phyloP scores from a whole-genome alignment of 2,329 filamentous ascomycete genomes.

The Aaosphaeria arxii region DNA sequence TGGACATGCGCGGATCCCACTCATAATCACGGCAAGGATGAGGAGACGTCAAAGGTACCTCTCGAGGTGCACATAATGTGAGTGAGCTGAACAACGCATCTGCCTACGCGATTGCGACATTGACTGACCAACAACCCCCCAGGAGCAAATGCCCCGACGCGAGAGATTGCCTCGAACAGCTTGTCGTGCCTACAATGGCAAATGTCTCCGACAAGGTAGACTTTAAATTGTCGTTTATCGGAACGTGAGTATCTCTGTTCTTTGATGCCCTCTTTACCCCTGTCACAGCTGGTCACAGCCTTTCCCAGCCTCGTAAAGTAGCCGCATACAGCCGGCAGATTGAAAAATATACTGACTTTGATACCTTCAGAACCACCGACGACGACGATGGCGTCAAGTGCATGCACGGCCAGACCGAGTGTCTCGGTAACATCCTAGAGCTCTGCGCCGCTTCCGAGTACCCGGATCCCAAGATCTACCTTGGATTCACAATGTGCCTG shows the following conservation, averaged over 20 bases:
- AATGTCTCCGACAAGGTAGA: constrained; percentile 78
- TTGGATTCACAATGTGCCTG: constrained; percentile 93
- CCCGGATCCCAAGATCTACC: constrained; percentile 78
- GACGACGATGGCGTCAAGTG: constrained; percentile 81
- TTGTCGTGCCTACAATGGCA: constrained; percentile 86
- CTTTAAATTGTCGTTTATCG: constrained; percentile 89
- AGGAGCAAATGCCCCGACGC: constrained; percentile 85
- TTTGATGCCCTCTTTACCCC: not conserved
- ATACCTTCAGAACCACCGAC: constrained; percentile 53
- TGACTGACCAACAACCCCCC: not conserved
- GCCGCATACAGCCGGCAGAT: constrained; percentile 3
- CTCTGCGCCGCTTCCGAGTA: constrained; percentile 84
- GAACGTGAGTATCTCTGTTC: constrained; percentile 54
- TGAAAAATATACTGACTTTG: too few relatives aligned
- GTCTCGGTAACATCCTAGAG: constrained; percentile 90
- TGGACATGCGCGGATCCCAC: constrained; percentile 20
- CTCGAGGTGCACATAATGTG: constrained; percentile 91
- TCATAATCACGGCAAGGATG: constrained; percentile 18
- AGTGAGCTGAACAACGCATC: constrained; percentile 1
- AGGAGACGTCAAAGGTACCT: constrained; percentile 54
- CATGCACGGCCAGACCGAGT: constrained; percentile 86
- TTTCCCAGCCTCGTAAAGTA: not conserved
- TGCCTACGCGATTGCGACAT: too few relatives aligned
- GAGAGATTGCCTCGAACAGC: constrained; percentile 71
- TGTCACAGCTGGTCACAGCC: not conserved